Percentiles rank a stretch among this genome's conserved stretches.
These are phyloP conservation scores for Yarrowia alimentaria DNA, from an alignment of 805 yeast species.

Conservation along the genomic window DNA sequence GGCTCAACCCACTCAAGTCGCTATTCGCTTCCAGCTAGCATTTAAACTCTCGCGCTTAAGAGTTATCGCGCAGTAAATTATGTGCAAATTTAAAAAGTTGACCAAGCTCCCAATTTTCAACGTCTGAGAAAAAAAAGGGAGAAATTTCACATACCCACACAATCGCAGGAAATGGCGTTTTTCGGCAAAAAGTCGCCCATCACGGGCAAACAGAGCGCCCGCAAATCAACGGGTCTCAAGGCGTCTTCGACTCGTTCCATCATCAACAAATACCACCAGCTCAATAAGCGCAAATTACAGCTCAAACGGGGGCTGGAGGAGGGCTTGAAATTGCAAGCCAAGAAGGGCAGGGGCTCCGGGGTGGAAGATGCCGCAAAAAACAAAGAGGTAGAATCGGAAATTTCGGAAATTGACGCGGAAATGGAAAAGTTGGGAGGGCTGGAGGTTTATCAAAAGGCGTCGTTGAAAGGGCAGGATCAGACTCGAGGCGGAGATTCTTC, in stretches of 20 bases:
- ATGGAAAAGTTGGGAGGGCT: constrained; percentile 70
- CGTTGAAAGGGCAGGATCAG: constrained; percentile 74
- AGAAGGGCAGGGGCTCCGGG: no score
- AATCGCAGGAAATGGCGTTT: constrained; percentile 19
- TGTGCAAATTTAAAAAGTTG: no score
- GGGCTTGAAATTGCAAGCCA: constrained; percentile 4
- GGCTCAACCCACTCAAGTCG: not conserved
- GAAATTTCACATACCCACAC: no score
- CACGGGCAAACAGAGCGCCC: constrained; percentile 19
- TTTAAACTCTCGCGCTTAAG: constrained; percentile 20
- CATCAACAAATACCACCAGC: constrained; percentile 24
- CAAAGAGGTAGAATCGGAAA: not conserved
- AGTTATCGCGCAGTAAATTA: constrained; percentile 23
- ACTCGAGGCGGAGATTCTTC: constrained; percentile 92
- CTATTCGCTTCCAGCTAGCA: no score
- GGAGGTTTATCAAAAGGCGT: constrained; percentile 77
- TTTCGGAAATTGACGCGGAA: constrained; percentile 62
- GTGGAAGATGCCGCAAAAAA: not conserved
- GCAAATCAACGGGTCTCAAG: constrained; percentile 18
- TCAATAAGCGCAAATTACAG: constrained; percentile 10
- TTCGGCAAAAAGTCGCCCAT: constrained; percentile 22
- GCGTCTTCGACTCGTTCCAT: constrained; percentile 11
- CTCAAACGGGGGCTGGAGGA: constrained; percentile 12
- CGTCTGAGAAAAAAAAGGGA: no score
- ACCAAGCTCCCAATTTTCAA: no score